These are phyloP conservation scores for Globisporangium uncinulatum DNA, from an alignment of 352 stramenopile genomes.

Conservation along the genomic window DNA sequence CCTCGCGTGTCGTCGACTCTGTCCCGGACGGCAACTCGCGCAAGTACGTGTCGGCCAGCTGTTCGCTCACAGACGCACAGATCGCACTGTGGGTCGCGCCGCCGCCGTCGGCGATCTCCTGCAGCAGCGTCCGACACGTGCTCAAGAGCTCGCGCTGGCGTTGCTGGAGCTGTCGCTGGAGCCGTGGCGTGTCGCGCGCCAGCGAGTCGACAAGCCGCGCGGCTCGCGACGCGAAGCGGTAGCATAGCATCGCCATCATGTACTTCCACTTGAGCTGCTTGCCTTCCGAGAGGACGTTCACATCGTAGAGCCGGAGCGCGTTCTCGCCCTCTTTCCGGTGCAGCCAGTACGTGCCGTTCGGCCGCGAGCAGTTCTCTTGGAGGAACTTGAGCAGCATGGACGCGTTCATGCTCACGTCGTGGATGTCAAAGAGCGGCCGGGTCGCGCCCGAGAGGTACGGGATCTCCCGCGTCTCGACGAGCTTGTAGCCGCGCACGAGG, in stretches of 20 bases:
- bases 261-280: conserved; percentile 90
- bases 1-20: neutral
- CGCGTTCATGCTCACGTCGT: conserved; percentile 84
- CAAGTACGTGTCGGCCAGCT: conserved; percentile 80
- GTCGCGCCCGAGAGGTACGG: conserved; percentile 66
- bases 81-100: conserved; percentile 66
- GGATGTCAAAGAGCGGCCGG: conserved; percentile 70
- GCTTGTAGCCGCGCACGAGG: conserved; percentile 78
- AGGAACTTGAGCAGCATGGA: conserved; percentile 86
- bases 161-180: conserved; percentile 63
- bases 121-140: conserved; percentile 69
- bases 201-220: conserved; percentile 60
- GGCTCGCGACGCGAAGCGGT: conserved; percentile 73
- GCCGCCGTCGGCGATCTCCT: conserved; percentile 60
- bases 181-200: conserved; percentile 36
- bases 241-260: conserved; percentile 89
- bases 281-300: conserved; percentile 74
- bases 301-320: conserved; percentile 76
- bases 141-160: conserved; percentile 71
- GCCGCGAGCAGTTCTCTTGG: conserved; percentile 77
- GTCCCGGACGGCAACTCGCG: conserved; percentile 24
- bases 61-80: conserved; percentile 72
- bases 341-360: conserved; percentile 82
- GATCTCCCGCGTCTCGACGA: conserved; percentile 79
- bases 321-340: conserved; percentile 77